Percentiles rank a stretch among this genome's conserved stretches.
Evolutionary conservation across 352 stramenopile species (phyloP).

Genomic region (Blastocystis sp.): DNA sequence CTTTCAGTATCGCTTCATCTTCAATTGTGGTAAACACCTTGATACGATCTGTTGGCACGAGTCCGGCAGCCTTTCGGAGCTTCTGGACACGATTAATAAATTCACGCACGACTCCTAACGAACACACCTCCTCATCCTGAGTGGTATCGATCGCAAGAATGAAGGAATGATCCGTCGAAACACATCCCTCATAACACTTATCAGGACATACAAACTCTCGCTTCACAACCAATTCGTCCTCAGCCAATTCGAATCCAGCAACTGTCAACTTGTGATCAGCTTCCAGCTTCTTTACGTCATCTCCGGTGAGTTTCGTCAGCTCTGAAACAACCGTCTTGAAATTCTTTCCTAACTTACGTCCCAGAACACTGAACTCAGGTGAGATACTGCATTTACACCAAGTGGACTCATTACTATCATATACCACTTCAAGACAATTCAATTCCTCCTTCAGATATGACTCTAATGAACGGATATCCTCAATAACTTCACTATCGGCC

Average conservation of each 20-base stretch:
- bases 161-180: slow-evolving; percentile 79
- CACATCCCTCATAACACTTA: slow-evolving; percentile 80
- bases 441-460: slow-evolving; percentile 94
- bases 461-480: slow-evolving; percentile 78
- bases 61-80: slow-evolving; percentile 90
- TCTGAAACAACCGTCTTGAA: slow-evolving; percentile 85
- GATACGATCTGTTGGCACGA: slow-evolving; percentile 89
- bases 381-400: slow-evolving; percentile 89
- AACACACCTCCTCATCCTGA: slow-evolving; percentile 89
- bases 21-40: slow-evolving; percentile 85
- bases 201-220: slow-evolving; percentile 87
- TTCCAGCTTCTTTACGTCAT: slow-evolving; percentile 73
- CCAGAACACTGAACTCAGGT: slow-evolving; percentile 87
- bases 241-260: slow-evolving; percentile 75
- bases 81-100: slow-evolving; percentile 97
- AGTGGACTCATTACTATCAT: slow-evolving; percentile 82
- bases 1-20: slow-evolving; percentile 73
- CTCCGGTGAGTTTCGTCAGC: slow-evolving; percentile 70
- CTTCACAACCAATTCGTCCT: slow-evolving; percentile 89
- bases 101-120: slow-evolving; percentile 87
- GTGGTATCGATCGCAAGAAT: slow-evolving; percentile 90
- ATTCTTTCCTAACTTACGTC: slow-evolving; percentile 92
- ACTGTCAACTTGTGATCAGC: slow-evolving; percentile 70
- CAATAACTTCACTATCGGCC: slow-evolving; percentile 78
- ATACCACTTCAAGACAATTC: slow-evolving; percentile 84